Conservation (phyloP, 1,139 yeast species). For the Suhomyces choctaworum region DNA sequence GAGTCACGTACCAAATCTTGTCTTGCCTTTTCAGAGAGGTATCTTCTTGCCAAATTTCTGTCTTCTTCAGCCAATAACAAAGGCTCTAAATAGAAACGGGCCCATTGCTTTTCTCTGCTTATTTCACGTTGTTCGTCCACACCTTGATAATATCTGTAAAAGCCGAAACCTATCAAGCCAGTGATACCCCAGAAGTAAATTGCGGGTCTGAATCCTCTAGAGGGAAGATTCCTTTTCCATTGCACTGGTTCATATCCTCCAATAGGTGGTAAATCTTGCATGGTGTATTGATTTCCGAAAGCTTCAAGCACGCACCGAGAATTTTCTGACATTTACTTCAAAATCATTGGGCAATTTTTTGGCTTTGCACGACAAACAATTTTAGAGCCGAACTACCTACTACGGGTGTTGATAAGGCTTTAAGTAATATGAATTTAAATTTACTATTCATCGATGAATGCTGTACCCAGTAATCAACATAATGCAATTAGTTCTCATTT, state of each 20-base stretch:
- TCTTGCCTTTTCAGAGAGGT: slow-evolving; percentile 63
- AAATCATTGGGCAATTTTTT: slow-evolving; percentile 14
- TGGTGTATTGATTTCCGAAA: slow-evolving; percentile 16
- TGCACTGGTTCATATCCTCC: slow-evolving; percentile 87
- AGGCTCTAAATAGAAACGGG: slow-evolving; percentile 73
- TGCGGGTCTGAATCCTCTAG: slow-evolving; percentile 81
- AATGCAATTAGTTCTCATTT: slow-evolving; percentile 33
- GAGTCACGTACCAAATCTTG: slow-evolving; percentile 55
- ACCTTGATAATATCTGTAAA: slow-evolving; percentile 65
- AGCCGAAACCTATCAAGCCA: slow-evolving; percentile 70
- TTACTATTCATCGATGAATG: too few species aligned
- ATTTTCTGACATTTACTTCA: slow-evolving; percentile 8
- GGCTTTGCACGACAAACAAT: slow-evolving; percentile 8
- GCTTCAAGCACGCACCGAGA: not conserved
- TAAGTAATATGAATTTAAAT: too few species aligned
- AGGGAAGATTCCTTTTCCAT: slow-evolving; percentile 85
- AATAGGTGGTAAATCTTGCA: slow-evolving; percentile 86
- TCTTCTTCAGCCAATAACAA: slow-evolving; percentile 81
- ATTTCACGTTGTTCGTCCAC: slow-evolving; percentile 78
- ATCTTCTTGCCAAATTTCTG: slow-evolving; percentile 75
- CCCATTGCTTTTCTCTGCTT: slow-evolving; percentile 75
- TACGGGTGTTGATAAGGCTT: too few species aligned
- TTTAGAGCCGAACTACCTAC: not conserved
- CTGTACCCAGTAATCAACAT: not conserved
- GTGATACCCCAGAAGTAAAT: slow-evolving; percentile 66